These are phyloP conservation scores for Mucuna pruriens DNA, from an alignment of 306 rosid genomes.

Conservation along the genomic window DNA sequence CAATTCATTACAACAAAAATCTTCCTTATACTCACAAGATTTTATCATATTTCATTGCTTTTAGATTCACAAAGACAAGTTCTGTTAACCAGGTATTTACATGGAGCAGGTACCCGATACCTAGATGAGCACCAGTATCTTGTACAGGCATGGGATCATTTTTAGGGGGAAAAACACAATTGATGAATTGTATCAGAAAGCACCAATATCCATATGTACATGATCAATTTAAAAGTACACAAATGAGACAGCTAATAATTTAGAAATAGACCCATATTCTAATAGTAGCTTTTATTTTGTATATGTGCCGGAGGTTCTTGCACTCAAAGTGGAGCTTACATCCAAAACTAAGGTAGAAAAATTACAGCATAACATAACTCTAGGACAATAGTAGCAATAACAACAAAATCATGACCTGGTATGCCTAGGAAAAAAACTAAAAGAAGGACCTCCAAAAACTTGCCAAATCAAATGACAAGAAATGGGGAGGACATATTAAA, in stretches of 20 bases:
- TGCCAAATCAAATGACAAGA: constrained; percentile 19
- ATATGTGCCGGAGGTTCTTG: background rate
- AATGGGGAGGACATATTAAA: constrained; percentile 1
- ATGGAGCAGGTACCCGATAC: background rate
- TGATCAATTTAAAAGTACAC: constrained; percentile 14
- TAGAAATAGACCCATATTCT: background rate
- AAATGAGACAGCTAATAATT: background rate
- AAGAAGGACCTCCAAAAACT: constrained; percentile 18
- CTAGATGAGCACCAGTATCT: constrained; percentile 19
- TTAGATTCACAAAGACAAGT: constrained; percentile 21
- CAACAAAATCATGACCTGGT: constrained; percentile 1
- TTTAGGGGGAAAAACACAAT: background rate
- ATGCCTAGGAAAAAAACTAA: background rate
- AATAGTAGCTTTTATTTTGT: background rate
- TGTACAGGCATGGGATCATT: background rate
- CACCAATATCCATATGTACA: background rate
- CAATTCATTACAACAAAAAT: background rate
- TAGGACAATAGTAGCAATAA: background rate
- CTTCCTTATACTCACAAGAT: background rate
- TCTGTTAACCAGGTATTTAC: constrained; percentile 12
- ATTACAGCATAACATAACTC: background rate
- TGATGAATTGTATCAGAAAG: background rate
- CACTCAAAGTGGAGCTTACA: constrained; percentile 17
- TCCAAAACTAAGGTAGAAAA: constrained; percentile 33
- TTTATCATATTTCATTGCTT: constrained; percentile 20